Evolutionary conservation across 805 yeast species (phyloP).

Genomic region (Lachancea dasiensis): DNA sequence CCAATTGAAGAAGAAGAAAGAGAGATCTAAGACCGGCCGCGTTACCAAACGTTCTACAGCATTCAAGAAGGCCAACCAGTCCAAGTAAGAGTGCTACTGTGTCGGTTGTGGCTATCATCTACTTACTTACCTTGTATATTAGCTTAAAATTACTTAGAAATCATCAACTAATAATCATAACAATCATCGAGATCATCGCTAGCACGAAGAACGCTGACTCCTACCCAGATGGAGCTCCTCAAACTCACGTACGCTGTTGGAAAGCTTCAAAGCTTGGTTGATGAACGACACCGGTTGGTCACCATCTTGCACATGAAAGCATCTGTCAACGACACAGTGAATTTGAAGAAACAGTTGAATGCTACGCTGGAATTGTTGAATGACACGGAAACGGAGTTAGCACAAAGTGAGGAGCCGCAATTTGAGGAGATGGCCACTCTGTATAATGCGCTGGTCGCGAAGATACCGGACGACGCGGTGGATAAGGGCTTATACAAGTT

Average conservation of each 20-base stretch:
- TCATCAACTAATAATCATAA: too few relatives aligned
- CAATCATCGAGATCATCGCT: too few relatives aligned
- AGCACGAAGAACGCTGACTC: background rate
- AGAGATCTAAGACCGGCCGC: slow-evolving; percentile 42
- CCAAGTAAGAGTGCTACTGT: slow-evolving; percentile 4
- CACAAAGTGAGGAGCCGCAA: slow-evolving; percentile 4
- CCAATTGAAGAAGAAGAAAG: slow-evolving; percentile 48
- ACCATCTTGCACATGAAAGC: slow-evolving; percentile 19
- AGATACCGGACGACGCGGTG: slow-evolving; percentile 14
- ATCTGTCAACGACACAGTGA: slow-evolving; percentile 22
- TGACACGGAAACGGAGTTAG: slow-evolving; percentile 9
- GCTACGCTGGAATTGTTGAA: slow-evolving; percentile 15
- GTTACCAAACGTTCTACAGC: slow-evolving; percentile 41
- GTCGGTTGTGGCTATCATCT: too few relatives aligned
- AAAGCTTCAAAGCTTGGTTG: slow-evolving; percentile 23
- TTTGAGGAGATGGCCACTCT: slow-evolving; percentile 6
- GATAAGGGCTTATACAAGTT: slow-evolving; percentile 14
- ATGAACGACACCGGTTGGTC: slow-evolving; percentile 26
- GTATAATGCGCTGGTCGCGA: slow-evolving; percentile 16
- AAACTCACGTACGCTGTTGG: slow-evolving; percentile 26
- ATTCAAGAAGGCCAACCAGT: slow-evolving; percentile 31
- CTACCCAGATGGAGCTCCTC: slow-evolving; percentile 18
- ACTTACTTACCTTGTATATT: too few relatives aligned
- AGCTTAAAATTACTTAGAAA: too few relatives aligned
- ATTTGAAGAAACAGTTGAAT: slow-evolving; percentile 21